Conservation (phyloP, 139 green algal species). For the Volvox africanus region DNA sequence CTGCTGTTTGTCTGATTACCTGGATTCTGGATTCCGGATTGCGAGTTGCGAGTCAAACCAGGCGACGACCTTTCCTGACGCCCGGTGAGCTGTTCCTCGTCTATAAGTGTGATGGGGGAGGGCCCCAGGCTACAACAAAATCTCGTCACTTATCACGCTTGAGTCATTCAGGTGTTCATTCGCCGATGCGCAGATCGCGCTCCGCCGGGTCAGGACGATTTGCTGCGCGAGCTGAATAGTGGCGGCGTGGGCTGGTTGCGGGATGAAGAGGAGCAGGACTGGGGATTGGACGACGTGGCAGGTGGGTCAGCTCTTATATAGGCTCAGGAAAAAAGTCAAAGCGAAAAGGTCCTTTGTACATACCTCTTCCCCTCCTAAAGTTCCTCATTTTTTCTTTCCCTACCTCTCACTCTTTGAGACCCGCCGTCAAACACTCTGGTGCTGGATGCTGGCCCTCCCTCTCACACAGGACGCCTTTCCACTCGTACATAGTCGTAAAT, state of each 20-base stretch:
- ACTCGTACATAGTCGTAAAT: too few species aligned
- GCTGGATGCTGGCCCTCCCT: too few species aligned
- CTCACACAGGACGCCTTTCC: too few species aligned
- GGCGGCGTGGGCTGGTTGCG: constrained; percentile 6
- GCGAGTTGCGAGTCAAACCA: too few species aligned
- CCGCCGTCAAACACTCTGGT: too few species aligned
- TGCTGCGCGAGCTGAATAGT: constrained; percentile 34
- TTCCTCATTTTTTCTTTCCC: too few species aligned
- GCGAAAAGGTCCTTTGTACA: too few species aligned
- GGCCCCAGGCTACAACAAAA: neutral
- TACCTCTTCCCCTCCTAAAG: too few species aligned
- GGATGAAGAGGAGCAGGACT: constrained; percentile 39
- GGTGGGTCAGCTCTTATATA: neutral
- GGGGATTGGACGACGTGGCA: constrained; percentile 36
- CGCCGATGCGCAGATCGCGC: neutral
- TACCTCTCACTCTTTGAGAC: too few species aligned
- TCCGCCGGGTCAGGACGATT: neutral
- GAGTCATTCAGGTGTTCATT: neutral
- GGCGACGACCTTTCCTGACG: neutral
- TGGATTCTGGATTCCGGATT: too few species aligned
- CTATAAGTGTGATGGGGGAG: neutral
- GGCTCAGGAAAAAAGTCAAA: too few species aligned
- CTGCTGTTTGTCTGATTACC: too few species aligned
- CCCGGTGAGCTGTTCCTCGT: neutral
- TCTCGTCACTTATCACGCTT: neutral